Percentiles rank a stretch among this genome's conserved stretches.
These are phyloP conservation scores for Fusarium brevicatenulatum DNA, from an alignment of 2,329 filamentous ascomycete species.

Conservation along the genomic window DNA sequence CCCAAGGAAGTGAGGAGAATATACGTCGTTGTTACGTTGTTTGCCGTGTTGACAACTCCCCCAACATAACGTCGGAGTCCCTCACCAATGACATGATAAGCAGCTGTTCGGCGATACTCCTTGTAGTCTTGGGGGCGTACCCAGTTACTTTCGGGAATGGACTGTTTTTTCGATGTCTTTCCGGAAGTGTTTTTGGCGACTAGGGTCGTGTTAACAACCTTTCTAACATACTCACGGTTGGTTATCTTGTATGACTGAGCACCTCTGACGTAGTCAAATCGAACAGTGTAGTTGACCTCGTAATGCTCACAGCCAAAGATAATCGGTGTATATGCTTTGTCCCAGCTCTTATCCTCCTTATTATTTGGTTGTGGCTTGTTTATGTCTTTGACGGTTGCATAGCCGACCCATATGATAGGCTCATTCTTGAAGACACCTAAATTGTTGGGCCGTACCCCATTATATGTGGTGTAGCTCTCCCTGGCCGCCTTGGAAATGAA, in stretches of 20 bases:
- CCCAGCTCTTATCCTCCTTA: neutral
- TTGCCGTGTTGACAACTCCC: neutral
- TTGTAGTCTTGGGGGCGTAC: neutral
- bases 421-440: slow-evolving; percentile 5
- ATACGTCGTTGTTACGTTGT: neutral
- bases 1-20: neutral
- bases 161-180: neutral
- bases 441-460: neutral
- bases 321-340: neutral
- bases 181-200: neutral
- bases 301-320: slow-evolving; percentile 19
- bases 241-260: neutral
- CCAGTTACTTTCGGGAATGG: neutral
- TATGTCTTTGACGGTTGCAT: neutral
- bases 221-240: neutral
- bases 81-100: neutral
- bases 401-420: slow-evolving; percentile 31
- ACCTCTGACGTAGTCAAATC: neutral
- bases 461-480: neutral
- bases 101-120: neutral
- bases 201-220: neutral
- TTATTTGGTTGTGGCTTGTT: fast-evolving
- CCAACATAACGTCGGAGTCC: neutral
- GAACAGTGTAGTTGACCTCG: neutral
- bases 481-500: neutral